Evolutionary conservation across 345 rosid species (phyloP), one percentile per base, ranked within the genome.

Genomic region (Eucalyptus sp.): DNA sequence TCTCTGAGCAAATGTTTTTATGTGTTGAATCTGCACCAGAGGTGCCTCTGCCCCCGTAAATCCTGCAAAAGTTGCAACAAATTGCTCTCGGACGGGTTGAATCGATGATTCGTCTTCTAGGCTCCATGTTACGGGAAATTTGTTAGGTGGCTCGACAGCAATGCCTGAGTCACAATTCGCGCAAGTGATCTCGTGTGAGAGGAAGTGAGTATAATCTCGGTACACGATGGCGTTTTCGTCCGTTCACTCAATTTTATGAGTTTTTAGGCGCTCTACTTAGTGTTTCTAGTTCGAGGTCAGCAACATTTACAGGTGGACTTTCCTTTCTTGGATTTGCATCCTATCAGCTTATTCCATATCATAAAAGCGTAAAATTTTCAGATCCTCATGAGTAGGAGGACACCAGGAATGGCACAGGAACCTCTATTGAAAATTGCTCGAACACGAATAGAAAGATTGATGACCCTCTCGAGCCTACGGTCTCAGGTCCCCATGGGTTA

Each of bases 161-260:
- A 76, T 76, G 29, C 27, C 29, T 16, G 5, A 41, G 48, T 76
- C 24, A 41, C 48, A 41, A 68, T 76, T 33, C 5, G 2, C 12
- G 1, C 27, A 1, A 76, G 15, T 76, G 46, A 71, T 71, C 46
- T 37, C 27, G 8, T 37, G 81, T 12, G 7, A 71, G 81, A 22
- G 15, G 3, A 41, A 37, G 13, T 3, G 14, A 20, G 15, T 76
- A 22, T 2, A 41, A 22, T 41, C 15, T 76, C 2, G 1, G 15
- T 41, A 22, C 2, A 20, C 27, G 2, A 76, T 20, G 48, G 43
- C 9, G 1, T 20, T 76, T 37, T 8, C 5, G 0, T 41, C 1
- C 2, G 3, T 24, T 76, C 15, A 24, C 27, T 10, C 48, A 41
- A 76, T 76, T 71, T 76, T 18, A 41, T 2, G 27, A 76, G 29